These are phyloP conservation scores for Xerophyta viscosa DNA, from an alignment of 106 monocot genomes.

Conservation along the genomic window DNA sequence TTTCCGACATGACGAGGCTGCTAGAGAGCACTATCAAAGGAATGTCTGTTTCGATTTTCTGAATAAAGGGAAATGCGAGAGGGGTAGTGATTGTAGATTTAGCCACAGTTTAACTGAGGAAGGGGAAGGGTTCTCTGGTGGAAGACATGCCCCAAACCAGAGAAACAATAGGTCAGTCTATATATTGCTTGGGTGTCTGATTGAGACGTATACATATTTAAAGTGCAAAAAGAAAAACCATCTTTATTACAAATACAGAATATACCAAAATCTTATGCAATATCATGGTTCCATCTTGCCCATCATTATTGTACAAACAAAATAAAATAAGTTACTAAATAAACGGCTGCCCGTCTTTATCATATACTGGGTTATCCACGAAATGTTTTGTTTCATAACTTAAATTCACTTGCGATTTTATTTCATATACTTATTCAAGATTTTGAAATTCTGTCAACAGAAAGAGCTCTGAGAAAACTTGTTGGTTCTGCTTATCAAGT, in stretches of 20 bases:
- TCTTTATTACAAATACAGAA: too few relatives aligned
- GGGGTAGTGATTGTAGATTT: conserved; percentile 82
- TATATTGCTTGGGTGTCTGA: too few relatives aligned
- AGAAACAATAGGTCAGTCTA: conserved; percentile 30
- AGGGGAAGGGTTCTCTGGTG: conserved; percentile 15
- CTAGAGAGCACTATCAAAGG: conserved; percentile 61
- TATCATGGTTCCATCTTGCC: too few relatives aligned
- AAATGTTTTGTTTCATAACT: background rate
- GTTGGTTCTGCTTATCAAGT: conserved; percentile 99
- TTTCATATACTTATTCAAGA: too few relatives aligned
- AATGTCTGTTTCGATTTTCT: conserved; percentile 98
- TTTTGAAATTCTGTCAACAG: conserved; percentile 15
- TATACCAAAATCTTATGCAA: too few relatives aligned
- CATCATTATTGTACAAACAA: too few relatives aligned
- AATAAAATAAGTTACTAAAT: too few relatives aligned
- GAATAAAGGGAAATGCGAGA: conserved; percentile 92
- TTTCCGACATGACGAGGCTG: conserved; percentile 69
- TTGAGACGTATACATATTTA: too few relatives aligned
- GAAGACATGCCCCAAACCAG: conserved; percentile 21
- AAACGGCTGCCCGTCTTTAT: background rate
- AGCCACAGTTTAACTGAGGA: conserved; percentile 57
- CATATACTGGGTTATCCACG: too few relatives aligned
- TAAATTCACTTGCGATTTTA: background rate
- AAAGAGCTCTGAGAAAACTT: conserved; percentile 43
- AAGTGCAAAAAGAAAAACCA: too few relatives aligned